Percentiles rank a stretch among this genome's conserved stretches.
Evolutionary conservation across 768 basidiomycete species (phyloP).

Genomic region (Suillus tomentosus): DNA sequence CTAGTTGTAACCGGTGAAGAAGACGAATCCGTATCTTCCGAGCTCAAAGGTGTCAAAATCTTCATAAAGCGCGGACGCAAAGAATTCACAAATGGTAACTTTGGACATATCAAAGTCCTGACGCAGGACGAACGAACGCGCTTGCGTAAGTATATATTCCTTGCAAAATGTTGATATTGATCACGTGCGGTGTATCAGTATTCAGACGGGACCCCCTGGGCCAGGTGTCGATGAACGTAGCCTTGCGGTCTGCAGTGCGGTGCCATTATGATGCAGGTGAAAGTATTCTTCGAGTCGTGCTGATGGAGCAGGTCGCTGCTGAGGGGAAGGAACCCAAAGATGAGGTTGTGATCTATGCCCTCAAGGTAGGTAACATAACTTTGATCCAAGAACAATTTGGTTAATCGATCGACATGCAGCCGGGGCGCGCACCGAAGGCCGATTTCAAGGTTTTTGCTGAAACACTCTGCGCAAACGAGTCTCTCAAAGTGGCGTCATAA

Average conservation of each 20-base stretch:
- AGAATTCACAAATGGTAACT: constrained; percentile 60
- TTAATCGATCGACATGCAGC: constrained; percentile 20
- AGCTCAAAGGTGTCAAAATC: constrained; percentile 62
- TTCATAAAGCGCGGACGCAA: constrained; percentile 42
- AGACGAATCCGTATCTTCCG: constrained; percentile 54
- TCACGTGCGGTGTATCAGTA: constrained; percentile 43
- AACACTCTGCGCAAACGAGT: constrained; percentile 42
- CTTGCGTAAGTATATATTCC: constrained; percentile 33
- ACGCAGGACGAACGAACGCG: constrained; percentile 35
- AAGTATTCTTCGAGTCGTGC: constrained; percentile 52
- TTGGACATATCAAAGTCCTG: constrained; percentile 63
- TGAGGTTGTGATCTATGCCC: constrained; percentile 61
- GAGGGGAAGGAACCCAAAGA: constrained; percentile 27
- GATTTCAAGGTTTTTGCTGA: constrained; percentile 58
- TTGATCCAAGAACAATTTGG: not conserved
- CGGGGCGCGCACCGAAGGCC: constrained; percentile 46
- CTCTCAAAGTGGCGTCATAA: constrained; percentile 19
- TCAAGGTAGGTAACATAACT: constrained; percentile 49
- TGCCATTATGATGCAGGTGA: constrained; percentile 61
- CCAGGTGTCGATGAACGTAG: constrained; percentile 70
- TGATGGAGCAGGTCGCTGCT: constrained; percentile 47
- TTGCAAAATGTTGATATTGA: constrained; percentile 18
- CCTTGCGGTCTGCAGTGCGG: constrained; percentile 53
- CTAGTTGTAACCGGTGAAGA: constrained; percentile 62
- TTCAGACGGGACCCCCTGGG: constrained; percentile 72